Conservation (phyloP, 441 rosid genomes). For the Hura crepitans region DNA sequence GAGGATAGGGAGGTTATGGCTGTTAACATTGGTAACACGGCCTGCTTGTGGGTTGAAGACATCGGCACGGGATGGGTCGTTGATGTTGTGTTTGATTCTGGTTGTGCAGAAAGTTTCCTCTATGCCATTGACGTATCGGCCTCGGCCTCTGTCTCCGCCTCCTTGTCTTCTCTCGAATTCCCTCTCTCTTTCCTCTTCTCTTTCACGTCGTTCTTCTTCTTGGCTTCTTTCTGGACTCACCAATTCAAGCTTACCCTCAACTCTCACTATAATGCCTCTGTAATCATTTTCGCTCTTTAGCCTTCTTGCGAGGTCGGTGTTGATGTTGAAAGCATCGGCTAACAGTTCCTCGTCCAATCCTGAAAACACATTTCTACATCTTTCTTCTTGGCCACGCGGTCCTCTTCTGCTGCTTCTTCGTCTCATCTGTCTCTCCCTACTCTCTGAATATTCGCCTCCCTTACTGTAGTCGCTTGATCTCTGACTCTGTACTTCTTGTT, state of each 20-base stretch:
- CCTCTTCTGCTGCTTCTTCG: conserved; percentile 9
- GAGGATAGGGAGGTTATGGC: conserved; percentile 58
- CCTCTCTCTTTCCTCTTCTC: conserved; percentile 19
- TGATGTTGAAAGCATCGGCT: conserved; percentile 54
- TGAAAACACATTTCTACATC: conserved; percentile 35
- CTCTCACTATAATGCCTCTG: conserved; percentile 51
- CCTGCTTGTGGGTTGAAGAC: conserved; percentile 57
- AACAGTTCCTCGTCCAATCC: conserved; percentile 42
- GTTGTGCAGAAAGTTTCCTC: conserved; percentile 68
- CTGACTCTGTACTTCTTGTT: conserved; percentile 28
- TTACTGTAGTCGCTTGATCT: conserved; percentile 5
- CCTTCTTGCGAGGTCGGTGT: conserved; percentile 33
- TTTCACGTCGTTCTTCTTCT: conserved; percentile 31
- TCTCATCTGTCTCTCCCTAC: neutral
- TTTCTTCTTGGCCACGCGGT: conserved; percentile 9
- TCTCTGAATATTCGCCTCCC: neutral
- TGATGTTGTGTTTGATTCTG: conserved; percentile 50
- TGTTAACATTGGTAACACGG: conserved; percentile 48
- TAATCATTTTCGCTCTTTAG: conserved; percentile 38
- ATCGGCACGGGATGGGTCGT: conserved; percentile 57
- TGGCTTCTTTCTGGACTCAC: conserved; percentile 36
- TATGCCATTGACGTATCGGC: conserved; percentile 41
- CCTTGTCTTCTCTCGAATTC: conserved; percentile 6
- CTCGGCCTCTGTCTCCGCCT: neutral
- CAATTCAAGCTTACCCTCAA: conserved; percentile 39